phyloP scores from a whole-genome alignment of 805 yeast genomes.

The Candida suzukii region DNA sequence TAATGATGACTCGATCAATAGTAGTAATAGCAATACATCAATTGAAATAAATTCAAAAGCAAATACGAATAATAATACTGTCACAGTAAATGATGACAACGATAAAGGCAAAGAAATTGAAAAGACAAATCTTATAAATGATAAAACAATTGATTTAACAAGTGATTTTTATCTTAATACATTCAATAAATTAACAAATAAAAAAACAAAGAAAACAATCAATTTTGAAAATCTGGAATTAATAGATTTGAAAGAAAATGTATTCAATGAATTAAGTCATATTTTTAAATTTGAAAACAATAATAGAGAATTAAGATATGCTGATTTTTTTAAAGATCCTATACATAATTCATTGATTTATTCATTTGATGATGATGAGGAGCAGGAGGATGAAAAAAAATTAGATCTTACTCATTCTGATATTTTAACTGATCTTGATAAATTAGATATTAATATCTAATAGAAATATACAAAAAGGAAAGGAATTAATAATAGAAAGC shows the following conservation, averaged over 20 bases:
- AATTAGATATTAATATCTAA: not conserved
- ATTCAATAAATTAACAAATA: conserved; percentile 22
- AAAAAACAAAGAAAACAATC: not conserved
- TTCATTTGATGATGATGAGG: not conserved
- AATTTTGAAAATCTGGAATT: not conserved
- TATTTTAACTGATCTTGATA: not conserved
- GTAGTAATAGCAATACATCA: not conserved
- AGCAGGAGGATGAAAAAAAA: not conserved
- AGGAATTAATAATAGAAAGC: too few relatives aligned
- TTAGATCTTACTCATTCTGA: not conserved
- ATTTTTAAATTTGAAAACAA: not conserved
- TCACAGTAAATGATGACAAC: conserved; percentile 5
- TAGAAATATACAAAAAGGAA: too few relatives aligned
- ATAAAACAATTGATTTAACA: conserved; percentile 29
- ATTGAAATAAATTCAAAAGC: not conserved
- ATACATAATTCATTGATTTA: not conserved
- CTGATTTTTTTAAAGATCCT: not conserved
- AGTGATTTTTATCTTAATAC: conserved; percentile 31
- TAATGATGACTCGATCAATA: not conserved
- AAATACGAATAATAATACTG: not conserved
- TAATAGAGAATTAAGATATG: not conserved
- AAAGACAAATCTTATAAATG: conserved; percentile 24
- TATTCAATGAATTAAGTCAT: not conserved
- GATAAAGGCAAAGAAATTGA: conserved; percentile 2
- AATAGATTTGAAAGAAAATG: not conserved